Evolutionary conservation across 228 moss, liverwort and hornwort genomes (phyloP).

Genomic region (Sphagnum magellanicum): DNA sequence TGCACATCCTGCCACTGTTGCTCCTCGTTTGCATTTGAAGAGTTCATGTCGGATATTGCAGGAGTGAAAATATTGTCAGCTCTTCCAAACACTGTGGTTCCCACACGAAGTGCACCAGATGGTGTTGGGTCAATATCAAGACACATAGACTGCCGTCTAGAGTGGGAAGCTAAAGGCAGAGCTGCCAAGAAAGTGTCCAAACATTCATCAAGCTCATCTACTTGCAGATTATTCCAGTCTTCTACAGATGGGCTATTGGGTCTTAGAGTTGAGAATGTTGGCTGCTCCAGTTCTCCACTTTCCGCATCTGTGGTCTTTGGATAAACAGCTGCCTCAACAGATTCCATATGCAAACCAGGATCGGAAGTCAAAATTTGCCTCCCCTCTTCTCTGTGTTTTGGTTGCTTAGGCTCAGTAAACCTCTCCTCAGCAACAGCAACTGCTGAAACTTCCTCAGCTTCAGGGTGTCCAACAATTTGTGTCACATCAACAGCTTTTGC

Average conservation of each 20-base stretch:
- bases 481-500: background rate
- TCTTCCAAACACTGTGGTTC: too few species aligned
- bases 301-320: too few species aligned
- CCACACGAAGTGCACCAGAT: slow-evolving; percentile 7
- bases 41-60: background rate
- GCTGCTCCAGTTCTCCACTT: too few species aligned
- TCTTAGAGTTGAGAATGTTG: too few species aligned
- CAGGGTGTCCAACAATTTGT: background rate
- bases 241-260: slow-evolving; percentile 9
- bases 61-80: too few species aligned
- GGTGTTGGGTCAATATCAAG: slow-evolving; percentile 6
- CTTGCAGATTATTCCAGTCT: slow-evolving; percentile 26
- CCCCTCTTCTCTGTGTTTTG: too few species aligned
- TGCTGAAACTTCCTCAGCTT: background rate
- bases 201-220: slow-evolving; percentile 26
- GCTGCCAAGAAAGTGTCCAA: slow-evolving; percentile 30
- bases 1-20: slow-evolving; percentile 1
- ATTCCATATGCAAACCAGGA: too few species aligned
- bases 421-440: background rate
- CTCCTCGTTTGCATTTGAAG: background rate
- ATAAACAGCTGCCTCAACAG: too few species aligned
- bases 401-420: background rate
- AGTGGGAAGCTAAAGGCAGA: slow-evolving; percentile 11
- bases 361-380: too few species aligned
- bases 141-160: slow-evolving; percentile 13